A percentile compares a stretch with the other conserved stretches of the same genome.
Evolutionary conservation across 2,329 filamentous ascomycete genomes (phyloP).

Genomic region (Daldinia eschscholtzii): DNA sequence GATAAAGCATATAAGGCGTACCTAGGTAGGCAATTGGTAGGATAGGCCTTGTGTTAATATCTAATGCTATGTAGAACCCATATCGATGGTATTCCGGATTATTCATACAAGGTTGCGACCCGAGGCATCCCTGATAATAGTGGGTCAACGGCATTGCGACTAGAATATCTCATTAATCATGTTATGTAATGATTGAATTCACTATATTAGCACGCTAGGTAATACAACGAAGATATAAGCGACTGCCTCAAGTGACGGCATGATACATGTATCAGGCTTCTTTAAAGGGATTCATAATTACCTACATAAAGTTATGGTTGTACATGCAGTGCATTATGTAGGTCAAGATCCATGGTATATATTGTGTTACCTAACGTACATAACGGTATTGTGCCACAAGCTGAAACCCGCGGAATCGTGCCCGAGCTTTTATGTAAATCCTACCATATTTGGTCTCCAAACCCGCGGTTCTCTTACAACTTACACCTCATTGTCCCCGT

Average conservation of each 20-base stretch:
- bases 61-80: not conserved
- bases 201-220: no score
- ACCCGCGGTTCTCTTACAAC: slow-evolving; percentile 9
- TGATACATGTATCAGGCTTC: not conserved
- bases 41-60: not conserved
- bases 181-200: no score
- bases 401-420: slow-evolving; percentile 29
- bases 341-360: no score
- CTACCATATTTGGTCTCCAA: not conserved
- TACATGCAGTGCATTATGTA: no score
- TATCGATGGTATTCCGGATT: not conserved
- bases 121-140: not conserved
- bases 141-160: not conserved
- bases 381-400: not conserved
- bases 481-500: slow-evolving; percentile 8
- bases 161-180: no score
- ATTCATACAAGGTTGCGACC: not conserved
- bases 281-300: not conserved
- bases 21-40: not conserved
- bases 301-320: not conserved
- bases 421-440: not conserved
- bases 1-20: not conserved
- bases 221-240: no score
- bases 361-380: not conserved
- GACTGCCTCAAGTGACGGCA: not conserved